Base-by-base conservation (phyloP, 495 filamentous ascomycete species). In the Cercophora newfieldiana region DNA sequence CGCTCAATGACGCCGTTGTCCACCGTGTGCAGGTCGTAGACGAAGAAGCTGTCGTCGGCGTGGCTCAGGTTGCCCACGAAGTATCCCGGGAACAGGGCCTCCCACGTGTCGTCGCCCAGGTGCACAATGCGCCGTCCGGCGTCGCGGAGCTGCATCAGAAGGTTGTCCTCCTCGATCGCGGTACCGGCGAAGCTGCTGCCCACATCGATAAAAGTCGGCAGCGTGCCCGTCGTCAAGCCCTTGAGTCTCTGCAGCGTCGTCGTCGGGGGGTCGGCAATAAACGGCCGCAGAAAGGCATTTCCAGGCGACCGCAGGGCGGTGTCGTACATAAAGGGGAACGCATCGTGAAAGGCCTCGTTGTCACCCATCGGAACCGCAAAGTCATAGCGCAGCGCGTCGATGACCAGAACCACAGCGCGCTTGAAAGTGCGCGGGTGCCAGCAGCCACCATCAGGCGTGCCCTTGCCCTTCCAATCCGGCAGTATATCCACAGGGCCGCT, bases 191-290 rank as follows among this genome's bases (percentile, higher is more conserved):
- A 99, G 77, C 94, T 98, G 24, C 91, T 96, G 3, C 95, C 95
- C 14, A 90, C 85, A 75, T 99, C 95, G 29, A 97, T 82, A 74
- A 99, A 97, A 3, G 95, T 97, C 16, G 95, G 95, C 63, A 99
- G 77, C 7, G 96, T 97, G 18, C 95, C 95, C 2, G 95, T 99
- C 16, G 94, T 99, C 71, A 99, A 76, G 1, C 94, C 95, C 78
- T 98, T 98, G 60, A 99, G 76, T 64, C 95, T 82, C 72, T 98
- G 95, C 59, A 98, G 80, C 37, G 95, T 99, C 5, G 93, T 87
- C 0, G 95, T 99, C 4, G 95, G 95, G 31, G 95, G 95, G 72
- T 99, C 95, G 28, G 95, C 95, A 72, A 99, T 98, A 79, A 99
- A 99, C 3, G 95, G 95, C 29, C 93, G 83, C 63, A 99, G 79